These are phyloP conservation scores for Nicotiana paniculata DNA, from an alignment of 257 asterid genomes.

Conservation along the genomic window DNA sequence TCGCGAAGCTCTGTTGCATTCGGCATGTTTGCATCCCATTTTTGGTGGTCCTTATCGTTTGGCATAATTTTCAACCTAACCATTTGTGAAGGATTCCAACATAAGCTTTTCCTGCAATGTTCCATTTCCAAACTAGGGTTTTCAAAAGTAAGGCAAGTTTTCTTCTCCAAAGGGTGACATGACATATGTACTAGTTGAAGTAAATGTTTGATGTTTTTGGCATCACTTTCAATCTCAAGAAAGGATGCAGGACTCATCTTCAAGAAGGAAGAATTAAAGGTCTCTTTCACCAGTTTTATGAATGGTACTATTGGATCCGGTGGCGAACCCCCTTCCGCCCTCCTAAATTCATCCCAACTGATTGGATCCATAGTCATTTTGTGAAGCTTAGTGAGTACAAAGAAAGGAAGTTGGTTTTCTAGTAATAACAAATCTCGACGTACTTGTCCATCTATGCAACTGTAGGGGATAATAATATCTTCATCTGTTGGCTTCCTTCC, in stretches of 20 bases:
- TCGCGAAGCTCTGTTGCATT: background rate
- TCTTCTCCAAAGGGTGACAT: background rate
- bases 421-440: no score
- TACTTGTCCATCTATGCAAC: no score
- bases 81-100: background rate
- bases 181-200: background rate
- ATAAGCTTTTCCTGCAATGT: background rate
- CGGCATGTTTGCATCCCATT: background rate
- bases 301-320: background rate
- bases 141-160: no score
- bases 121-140: no score
- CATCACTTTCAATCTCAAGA: background rate
- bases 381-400: no score
- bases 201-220: slow-evolving; percentile 10
- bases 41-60: background rate
- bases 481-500: no score
- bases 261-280: background rate
- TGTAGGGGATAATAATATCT: no score
- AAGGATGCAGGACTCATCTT: background rate
- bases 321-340: background rate
- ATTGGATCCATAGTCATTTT: no score
- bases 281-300: background rate
- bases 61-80: background rate
- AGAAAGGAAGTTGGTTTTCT: no score
- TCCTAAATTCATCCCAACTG: no score